Evolutionary conservation across 2,329 filamentous ascomycete genomes (phyloP).

Genomic region (Cordyceps javanica): DNA sequence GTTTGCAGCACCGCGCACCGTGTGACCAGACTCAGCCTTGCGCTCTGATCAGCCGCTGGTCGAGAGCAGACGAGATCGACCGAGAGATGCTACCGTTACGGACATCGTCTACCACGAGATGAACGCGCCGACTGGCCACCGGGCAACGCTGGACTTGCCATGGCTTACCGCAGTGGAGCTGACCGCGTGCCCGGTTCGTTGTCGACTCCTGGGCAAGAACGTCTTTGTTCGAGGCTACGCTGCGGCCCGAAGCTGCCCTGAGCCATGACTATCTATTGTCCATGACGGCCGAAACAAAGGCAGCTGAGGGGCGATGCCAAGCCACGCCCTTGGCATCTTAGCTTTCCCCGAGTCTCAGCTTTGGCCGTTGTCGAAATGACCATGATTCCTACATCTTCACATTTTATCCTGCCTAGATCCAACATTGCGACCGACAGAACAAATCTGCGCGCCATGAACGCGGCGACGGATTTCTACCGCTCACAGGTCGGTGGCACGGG

Average conservation of each 20-base stretch:
- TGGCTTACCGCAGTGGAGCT: background rate
- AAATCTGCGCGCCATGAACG: conserved; percentile 20
- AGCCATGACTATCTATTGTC: background rate
- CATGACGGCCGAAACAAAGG: background rate
- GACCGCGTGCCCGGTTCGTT: background rate
- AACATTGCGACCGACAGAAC: background rate
- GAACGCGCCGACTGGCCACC: too few relatives aligned
- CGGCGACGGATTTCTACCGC: conserved; percentile 46
- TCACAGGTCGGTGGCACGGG: conserved; percentile 52
- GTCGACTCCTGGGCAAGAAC: background rate
- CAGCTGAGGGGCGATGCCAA: background rate
- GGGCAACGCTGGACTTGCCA: background rate
- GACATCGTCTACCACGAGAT: background rate
- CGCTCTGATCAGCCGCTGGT: conserved; percentile 6
- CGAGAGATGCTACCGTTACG: background rate
- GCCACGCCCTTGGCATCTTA: background rate
- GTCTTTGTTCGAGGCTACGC: background rate
- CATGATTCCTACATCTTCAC: background rate
- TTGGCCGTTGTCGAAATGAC: background rate
- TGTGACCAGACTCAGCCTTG: conserved; percentile 11
- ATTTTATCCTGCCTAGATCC: background rate
- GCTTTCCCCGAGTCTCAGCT: background rate
- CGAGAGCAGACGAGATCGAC: background rate
- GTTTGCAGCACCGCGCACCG: background rate
- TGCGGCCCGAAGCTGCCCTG: background rate